Evolutionary conservation across 176 grass and related monocot genomes (phyloP).

Genomic region (Coix lacrymajobi): DNA sequence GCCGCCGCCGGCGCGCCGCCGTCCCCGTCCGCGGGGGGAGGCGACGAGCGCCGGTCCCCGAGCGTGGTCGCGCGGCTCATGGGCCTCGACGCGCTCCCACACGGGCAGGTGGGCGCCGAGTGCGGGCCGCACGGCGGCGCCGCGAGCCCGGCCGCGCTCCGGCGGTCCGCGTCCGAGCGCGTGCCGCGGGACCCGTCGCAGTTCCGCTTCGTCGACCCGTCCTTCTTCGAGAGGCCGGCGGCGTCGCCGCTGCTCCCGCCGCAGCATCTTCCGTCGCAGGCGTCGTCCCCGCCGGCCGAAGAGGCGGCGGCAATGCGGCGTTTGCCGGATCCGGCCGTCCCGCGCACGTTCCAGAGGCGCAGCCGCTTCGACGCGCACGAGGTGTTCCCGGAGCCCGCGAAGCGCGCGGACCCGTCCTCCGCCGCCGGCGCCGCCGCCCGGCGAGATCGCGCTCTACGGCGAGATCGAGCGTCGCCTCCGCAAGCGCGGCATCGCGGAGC

Average conservation of each 20-base stretch:
- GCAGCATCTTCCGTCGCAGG: slow-evolving; percentile 23
- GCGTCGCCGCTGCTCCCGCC: not conserved
- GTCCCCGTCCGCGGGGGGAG: slow-evolving; percentile 23
- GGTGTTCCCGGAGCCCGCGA: slow-evolving; percentile 71
- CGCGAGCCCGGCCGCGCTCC: slow-evolving; percentile 26
- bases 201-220: slow-evolving; percentile 62
- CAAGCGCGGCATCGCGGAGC: slow-evolving; percentile 85
- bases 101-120: not conserved
- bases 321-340: not conserved
- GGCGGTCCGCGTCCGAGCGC: slow-evolving; percentile 78
- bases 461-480: slow-evolving; percentile 92
- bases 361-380: slow-evolving; percentile 75
- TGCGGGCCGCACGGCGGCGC: not conserved
- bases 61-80: slow-evolving; percentile 88
- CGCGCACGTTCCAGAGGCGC: slow-evolving; percentile 45
- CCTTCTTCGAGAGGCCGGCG: slow-evolving; percentile 35
- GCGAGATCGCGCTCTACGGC: slow-evolving; percentile 71
- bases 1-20: not conserved
- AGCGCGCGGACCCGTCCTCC: not conserved
- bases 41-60: slow-evolving; percentile 59
- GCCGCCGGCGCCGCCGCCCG: not conserved
- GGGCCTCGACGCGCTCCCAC: slow-evolving; percentile 77
- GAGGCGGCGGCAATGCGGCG: slow-evolving; percentile 16
- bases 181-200: slow-evolving; percentile 47
- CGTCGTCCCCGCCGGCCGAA: not conserved